Percentiles rank a stretch among this genome's conserved stretches.
Conservation (phyloP, 148 eudicot species). For the Bassia scoparia region DNA sequence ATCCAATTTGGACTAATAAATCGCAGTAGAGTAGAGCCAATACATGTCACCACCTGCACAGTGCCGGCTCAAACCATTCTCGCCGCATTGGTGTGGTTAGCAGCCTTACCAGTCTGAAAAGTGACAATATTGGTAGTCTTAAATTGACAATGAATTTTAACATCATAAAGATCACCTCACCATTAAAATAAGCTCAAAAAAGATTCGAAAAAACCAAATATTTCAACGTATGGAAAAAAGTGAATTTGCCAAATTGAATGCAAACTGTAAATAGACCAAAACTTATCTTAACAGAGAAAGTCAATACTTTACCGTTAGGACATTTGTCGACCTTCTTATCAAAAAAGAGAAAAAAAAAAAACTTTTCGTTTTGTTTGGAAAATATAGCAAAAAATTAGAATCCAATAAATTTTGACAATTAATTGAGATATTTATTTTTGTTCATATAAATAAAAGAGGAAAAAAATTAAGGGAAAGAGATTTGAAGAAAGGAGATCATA, state of each 20-base stretch:
- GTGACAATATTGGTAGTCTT: neutral
- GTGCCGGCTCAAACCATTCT: too few relatives aligned
- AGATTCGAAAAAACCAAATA: neutral
- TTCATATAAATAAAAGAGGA: neutral
- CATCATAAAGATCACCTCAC: neutral
- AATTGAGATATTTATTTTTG: neutral
- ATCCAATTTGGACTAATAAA: too few relatives aligned
- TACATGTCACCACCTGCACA: too few relatives aligned
- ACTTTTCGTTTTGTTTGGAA: too few relatives aligned
- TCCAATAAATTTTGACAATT: too few relatives aligned
- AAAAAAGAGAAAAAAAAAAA: constrained; percentile 2
- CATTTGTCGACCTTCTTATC: neutral
- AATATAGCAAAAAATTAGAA: too few relatives aligned
- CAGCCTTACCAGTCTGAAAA: constrained; percentile 11
- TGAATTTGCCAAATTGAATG: neutral
- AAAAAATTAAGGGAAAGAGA: constrained; percentile 14
- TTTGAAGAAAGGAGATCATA: constrained; percentile 27
- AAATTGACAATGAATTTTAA: neutral
- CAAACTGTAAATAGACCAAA: constrained; percentile 8
- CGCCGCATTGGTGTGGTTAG: too few relatives aligned
- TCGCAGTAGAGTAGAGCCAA: too few relatives aligned
- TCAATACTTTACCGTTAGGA: too few relatives aligned
- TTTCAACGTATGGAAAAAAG: neutral
- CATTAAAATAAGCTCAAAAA: neutral
- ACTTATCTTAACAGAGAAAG: too few relatives aligned